These are phyloP conservation scores for Neoarthrinium moseri DNA, from an alignment of 2,329 filamentous ascomycete genomes.

Conservation along the genomic window DNA sequence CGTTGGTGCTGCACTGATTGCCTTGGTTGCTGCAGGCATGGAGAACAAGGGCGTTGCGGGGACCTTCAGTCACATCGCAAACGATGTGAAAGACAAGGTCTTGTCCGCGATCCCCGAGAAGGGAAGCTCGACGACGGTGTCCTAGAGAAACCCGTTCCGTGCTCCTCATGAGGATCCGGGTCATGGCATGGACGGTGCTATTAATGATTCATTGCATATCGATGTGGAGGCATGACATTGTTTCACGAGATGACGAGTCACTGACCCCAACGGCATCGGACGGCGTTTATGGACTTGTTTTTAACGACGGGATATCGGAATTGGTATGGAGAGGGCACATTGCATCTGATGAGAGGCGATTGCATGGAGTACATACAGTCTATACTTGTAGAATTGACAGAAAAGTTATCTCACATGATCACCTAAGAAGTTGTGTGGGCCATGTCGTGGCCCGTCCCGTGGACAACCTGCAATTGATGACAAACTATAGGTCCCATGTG, in stretches of 20 bases:
- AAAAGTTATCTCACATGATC: background rate
- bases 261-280: background rate
- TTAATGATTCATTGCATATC: constrained; percentile 3
- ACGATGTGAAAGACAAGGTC: constrained; percentile 33
- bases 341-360: constrained; percentile 4
- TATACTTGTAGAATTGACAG: background rate
- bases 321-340: background rate
- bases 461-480: no score
- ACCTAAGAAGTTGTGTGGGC: no score
- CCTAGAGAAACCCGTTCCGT: constrained; percentile 13
- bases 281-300: constrained; percentile 3
- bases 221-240: constrained; percentile 4
- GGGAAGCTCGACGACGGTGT: constrained; percentile 20
- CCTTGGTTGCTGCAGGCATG: constrained; percentile 76
- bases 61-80: constrained; percentile 41
- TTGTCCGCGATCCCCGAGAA: constrained; percentile 19
- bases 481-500: no score
- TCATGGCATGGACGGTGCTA: constrained; percentile 1
- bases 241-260: constrained; percentile 1
- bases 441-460: no score
- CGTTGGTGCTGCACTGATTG: constrained; percentile 93
- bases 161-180: constrained; percentile 9
- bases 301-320: background rate
- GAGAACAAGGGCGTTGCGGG: constrained; percentile 40
- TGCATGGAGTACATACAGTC: no score